These are phyloP conservation scores for Acacia pycnantha DNA, from an alignment of 331 rosid genomes.

Conservation along the genomic window DNA sequence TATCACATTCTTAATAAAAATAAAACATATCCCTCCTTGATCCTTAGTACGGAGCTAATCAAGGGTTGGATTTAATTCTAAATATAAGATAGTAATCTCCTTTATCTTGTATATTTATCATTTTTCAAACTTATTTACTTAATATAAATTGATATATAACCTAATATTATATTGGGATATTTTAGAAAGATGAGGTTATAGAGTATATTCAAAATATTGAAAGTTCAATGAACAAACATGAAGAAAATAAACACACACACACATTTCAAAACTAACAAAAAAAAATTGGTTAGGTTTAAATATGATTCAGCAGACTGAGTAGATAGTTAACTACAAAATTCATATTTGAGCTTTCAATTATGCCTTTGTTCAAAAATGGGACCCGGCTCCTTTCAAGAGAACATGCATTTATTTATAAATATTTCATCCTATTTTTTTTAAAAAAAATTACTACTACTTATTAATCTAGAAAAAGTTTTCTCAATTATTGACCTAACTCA, in stretches of 20 bases:
- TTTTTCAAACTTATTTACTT: too few relatives aligned
- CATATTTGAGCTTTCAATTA: background rate
- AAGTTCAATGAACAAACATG: background rate
- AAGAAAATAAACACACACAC: background rate
- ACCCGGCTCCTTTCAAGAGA: background rate
- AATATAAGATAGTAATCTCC: too few relatives aligned
- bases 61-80: too few relatives aligned
- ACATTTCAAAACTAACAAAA: background rate
- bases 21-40: background rate
- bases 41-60: background rate
- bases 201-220: background rate
- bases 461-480: background rate
- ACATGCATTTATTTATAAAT: background rate
- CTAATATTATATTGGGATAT: too few relatives aligned
- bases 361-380: background rate
- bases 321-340: background rate
- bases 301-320: background rate
- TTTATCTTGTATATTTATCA: too few relatives aligned
- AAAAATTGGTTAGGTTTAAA: background rate
- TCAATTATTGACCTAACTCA: constrained; percentile 31
- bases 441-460: background rate
- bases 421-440: background rate
- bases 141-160: too few relatives aligned
- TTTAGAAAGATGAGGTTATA: too few relatives aligned
- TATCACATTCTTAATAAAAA: background rate